phyloP scores from a whole-genome alignment of 1,139 yeast species.

The Yamadazyma kanchanaburiensis region DNA sequence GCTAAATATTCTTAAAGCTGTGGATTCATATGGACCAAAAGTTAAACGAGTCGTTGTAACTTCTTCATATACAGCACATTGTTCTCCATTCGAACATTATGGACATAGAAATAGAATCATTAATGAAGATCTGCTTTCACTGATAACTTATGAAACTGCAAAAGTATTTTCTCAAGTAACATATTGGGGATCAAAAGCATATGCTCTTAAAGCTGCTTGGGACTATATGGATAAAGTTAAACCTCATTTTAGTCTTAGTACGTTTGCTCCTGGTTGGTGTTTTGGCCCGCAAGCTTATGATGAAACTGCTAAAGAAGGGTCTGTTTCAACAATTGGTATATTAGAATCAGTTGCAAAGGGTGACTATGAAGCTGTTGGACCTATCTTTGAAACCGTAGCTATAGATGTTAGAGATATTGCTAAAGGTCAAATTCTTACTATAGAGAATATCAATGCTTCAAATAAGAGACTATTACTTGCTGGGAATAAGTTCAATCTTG shows the following conservation, averaged over 20 bases:
- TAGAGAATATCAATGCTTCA: slow-evolving; percentile 19
- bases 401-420: slow-evolving; percentile 38
- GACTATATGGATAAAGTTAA: slow-evolving; percentile 21
- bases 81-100: slow-evolving; percentile 12
- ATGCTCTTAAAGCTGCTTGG: slow-evolving; percentile 35
- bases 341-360: slow-evolving; percentile 11
- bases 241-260: slow-evolving; percentile 38
- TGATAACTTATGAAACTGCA: slow-evolving; percentile 17
- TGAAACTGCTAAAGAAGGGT: slow-evolving; percentile 12
- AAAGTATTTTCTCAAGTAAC: slow-evolving; percentile 16
- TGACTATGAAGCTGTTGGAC: slow-evolving; percentile 12
- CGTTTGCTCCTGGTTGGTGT: slow-evolving; percentile 47
- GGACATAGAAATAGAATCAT: slow-evolving; percentile 29
- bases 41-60: slow-evolving; percentile 31
- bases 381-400: slow-evolving; percentile 18
- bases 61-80: slow-evolving; percentile 35
- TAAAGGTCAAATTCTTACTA: slow-evolving; percentile 26
- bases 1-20: slow-evolving; percentile 24
- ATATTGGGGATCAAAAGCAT: slow-evolving; percentile 34
- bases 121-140: slow-evolving; percentile 21
- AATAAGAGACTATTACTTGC: slow-evolving; percentile 20
- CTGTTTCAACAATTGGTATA: slow-evolving; percentile 6
- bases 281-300: slow-evolving; percentile 40
- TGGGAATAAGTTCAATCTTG: slow-evolving; percentile 22
- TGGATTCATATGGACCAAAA: slow-evolving; percentile 19